Conservation (phyloP, 2,329 filamentous ascomycete species). For the Phialemonium atrogriseum region DNA sequence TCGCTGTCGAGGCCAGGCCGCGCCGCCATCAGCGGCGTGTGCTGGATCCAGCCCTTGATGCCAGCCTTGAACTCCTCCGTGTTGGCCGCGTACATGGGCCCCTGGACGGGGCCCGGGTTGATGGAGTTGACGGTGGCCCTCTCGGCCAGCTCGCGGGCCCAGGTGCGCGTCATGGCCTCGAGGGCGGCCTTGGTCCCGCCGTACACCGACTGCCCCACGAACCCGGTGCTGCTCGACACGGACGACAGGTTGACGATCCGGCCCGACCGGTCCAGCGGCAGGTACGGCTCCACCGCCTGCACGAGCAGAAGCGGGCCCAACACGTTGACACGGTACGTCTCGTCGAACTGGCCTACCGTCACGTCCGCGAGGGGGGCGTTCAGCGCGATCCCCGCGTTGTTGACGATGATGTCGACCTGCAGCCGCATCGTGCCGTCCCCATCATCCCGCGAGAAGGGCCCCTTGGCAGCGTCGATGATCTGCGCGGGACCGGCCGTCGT, state of each 20-base stretch:
- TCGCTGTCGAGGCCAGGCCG: slow-evolving; percentile 53
- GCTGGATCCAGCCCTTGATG: slow-evolving; percentile 34
- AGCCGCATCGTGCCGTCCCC: slow-evolving; percentile 35
- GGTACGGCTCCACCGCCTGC: slow-evolving; percentile 61
- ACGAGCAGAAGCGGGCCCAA: slow-evolving; percentile 71
- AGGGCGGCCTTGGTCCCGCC: slow-evolving; percentile 50
- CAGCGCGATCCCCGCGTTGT: slow-evolving; percentile 68
- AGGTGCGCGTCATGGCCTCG: slow-evolving; percentile 51
- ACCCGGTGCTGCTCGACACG: slow-evolving; percentile 44
- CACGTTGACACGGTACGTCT: slow-evolving; percentile 73
- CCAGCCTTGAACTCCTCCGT: slow-evolving; percentile 31
- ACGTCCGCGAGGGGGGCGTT: slow-evolving; percentile 61
- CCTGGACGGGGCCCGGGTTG: slow-evolving; percentile 48
- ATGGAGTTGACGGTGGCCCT: slow-evolving; percentile 47
- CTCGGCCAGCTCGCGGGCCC: slow-evolving; percentile 47
- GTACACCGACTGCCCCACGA: slow-evolving; percentile 48
- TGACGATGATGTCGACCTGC: slow-evolving; percentile 75
- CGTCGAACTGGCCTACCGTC: slow-evolving; percentile 56
- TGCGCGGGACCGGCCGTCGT: slow-evolving; percentile 49
- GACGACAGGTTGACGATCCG: slow-evolving; percentile 49
- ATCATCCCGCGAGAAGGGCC: slow-evolving; percentile 43
- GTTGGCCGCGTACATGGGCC: slow-evolving; percentile 41
- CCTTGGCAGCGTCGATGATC: slow-evolving; percentile 49
- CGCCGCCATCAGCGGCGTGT: slow-evolving; percentile 54
- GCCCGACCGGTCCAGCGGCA: slow-evolving; percentile 58